Conservation (phyloP, 345 rosid genomes). For the Hevea brasiliensis region DNA sequence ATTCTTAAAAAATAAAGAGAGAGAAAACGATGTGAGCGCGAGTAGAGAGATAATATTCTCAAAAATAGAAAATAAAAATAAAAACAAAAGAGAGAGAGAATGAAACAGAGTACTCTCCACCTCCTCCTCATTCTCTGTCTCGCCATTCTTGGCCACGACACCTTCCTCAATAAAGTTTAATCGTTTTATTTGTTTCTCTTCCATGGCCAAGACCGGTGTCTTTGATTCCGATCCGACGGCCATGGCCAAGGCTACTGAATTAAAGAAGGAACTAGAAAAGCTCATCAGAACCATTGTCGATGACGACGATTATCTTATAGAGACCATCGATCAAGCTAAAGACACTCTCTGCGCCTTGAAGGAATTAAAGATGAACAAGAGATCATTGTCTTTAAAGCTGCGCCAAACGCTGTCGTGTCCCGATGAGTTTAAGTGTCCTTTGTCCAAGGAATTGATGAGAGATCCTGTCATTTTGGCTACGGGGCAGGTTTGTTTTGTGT, state of each 20-base stretch:
- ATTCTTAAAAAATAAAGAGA: neutral
- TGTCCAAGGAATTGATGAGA: conserved; percentile 83
- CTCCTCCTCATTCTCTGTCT: conserved; percentile 4
- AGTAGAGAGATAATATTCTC: neutral
- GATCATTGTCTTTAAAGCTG: conserved; percentile 49
- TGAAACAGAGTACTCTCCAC: conserved; percentile 18
- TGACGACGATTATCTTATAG: conserved; percentile 56
- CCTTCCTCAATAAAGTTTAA: neutral
- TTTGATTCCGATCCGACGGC: conserved; percentile 63
- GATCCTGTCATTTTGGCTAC: conserved; percentile 92
- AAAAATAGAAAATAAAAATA: neutral
- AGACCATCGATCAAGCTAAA: conserved; percentile 65
- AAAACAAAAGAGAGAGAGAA: neutral
- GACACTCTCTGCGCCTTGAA: conserved; percentile 53
- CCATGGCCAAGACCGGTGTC: conserved; percentile 35
- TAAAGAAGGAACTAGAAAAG: conserved; percentile 70
- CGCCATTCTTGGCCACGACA: neutral
- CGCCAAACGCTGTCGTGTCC: conserved; percentile 57
- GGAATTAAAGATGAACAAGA: conserved; percentile 53
- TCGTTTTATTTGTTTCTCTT: neutral
- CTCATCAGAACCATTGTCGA: conserved; percentile 61
- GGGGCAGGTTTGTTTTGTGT: conserved; percentile 60
- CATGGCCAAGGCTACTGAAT: conserved; percentile 55
- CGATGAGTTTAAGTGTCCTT: conserved; percentile 78
- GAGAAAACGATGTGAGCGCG: neutral